Base-by-base conservation (phyloP, 345 rosid genomes). In the Zanthoxylum bungeanum region DNA sequence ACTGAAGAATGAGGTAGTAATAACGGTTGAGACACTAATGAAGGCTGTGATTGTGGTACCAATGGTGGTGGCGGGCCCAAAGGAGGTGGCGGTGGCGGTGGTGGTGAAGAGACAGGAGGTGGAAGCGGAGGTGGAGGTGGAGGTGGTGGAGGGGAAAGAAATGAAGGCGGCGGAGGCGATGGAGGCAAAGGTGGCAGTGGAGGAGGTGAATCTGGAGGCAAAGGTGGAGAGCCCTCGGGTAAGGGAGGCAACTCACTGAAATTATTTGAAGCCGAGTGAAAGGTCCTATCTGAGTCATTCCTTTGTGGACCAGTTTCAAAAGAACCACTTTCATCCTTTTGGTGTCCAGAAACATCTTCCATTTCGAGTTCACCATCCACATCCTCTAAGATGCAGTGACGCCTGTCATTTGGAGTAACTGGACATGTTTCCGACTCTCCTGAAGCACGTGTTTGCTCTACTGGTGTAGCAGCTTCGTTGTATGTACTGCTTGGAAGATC, bases 341-440 rank as follows among this genome's bases (percentile, higher is more conserved):
- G 87, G 70, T 83, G 86, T 71, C 84, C 90, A 68, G 93, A 91
- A 64, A 79, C 91, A 80, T 88, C 96, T 80, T 92, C 97, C 96
- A 89, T 88, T 82, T 89, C 98, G 69, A 91, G 89, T 77, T 87
- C 99, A 71, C 86, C 93, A 73, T 88, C 93, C 46, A 85, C 90
- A 64, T 93, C 96, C 79, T 89, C 91, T 70, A 95, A 83, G 67
- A 88, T 85, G 77, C 88, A 77, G 53, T 88, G 93, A 33, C 83
- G 85, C 82, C 89, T 83, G 75, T 89, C 91, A 80, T 55, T 85
- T 34, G 82, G 84, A 42, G 91, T 83, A 66, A 65, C 80, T 12
- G 60, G 47, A 69, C 50, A 73, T 58, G 80, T 67, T 78, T 88
- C 90, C 64, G 76, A 65, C 68, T 85, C 93, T 55, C 77, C 82